phyloP scores from a whole-genome alignment of 1,284 basidiomycete genomes.

The Cutaneotrichosporon dermatis region DNA sequence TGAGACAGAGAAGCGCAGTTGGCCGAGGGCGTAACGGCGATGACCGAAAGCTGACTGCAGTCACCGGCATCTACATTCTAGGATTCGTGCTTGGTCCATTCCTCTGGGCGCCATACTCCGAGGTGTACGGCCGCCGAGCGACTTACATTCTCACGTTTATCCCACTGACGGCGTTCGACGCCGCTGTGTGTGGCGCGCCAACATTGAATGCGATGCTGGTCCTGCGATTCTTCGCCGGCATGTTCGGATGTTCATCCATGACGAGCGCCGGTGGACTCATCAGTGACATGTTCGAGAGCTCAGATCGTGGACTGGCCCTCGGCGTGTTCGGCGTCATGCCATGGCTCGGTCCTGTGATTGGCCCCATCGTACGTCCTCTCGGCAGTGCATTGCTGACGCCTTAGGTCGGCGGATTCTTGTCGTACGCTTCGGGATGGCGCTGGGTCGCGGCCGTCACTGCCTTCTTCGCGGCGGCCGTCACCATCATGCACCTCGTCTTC shows the following conservation, averaged over 20 bases:
- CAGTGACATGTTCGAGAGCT: constrained; percentile 47
- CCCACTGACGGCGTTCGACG: constrained; percentile 49
- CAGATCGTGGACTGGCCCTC: constrained; percentile 48
- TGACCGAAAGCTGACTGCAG: background rate
- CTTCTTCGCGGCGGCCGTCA: constrained; percentile 43
- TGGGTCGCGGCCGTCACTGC: constrained; percentile 60
- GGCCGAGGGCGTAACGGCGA: background rate
- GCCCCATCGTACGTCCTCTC: constrained; percentile 37
- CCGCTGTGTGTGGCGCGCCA: constrained; percentile 45
- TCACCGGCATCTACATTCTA: constrained; percentile 18
- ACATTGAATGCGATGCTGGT: constrained; percentile 49
- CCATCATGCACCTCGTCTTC: constrained; percentile 33
- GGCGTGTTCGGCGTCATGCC: constrained; percentile 54
- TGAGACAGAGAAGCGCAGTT: too few species aligned
- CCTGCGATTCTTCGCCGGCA: constrained; percentile 50
- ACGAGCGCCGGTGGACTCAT: constrained; percentile 51
- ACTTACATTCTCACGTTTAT: constrained; percentile 49
- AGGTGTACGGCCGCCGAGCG: constrained; percentile 38
- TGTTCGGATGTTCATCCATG: constrained; percentile 46
- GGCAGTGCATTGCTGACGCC: constrained; percentile 37
- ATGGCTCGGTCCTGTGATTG: constrained; percentile 49
- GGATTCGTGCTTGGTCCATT: constrained; percentile 21
- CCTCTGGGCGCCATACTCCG: constrained; percentile 33
- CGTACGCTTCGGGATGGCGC: constrained; percentile 39
- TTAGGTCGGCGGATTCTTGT: constrained; percentile 47